phyloP scores from a whole-genome alignment of 2,329 filamentous ascomycete genomes.

The Fusarium nelsonii region DNA sequence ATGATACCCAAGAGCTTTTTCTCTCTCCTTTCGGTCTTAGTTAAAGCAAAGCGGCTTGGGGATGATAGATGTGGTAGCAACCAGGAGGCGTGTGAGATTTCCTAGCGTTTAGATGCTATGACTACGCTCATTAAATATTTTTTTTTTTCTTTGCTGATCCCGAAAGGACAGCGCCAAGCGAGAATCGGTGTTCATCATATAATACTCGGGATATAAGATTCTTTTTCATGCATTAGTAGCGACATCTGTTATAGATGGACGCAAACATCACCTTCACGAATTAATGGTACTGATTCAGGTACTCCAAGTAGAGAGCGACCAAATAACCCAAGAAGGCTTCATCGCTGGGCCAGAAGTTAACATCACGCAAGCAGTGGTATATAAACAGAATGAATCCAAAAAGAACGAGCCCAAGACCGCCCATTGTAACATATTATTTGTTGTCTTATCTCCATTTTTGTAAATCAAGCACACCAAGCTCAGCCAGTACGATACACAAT shows the following conservation, averaged over 20 bases:
- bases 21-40: constrained; percentile 41
- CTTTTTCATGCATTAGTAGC: not conserved
- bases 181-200: not conserved
- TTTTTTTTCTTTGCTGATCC: not conserved
- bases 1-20: constrained; percentile 51
- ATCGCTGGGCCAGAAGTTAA: not conserved
- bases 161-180: too few relatives aligned
- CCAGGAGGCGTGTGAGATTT: not conserved
- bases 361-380: too few relatives aligned
- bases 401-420: not conserved
- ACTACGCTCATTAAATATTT: constrained; percentile 11
- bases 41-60: constrained; percentile 32
- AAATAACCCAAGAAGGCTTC: not conserved
- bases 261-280: not conserved
- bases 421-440: constrained; percentile 19
- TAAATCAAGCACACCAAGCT: not conserved
- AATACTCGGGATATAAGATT: not conserved
- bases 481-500: constrained; percentile 1
- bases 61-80: constrained; percentile 27
- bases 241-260: not conserved
- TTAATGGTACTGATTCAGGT: constrained; percentile 3
- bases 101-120: constrained; percentile 1
- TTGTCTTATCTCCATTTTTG: constrained; percentile 14
- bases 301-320: not conserved
- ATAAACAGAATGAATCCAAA: not conserved